These are phyloP conservation scores for Cladophialophora yegresii DNA, from an alignment of 2,329 filamentous ascomycete species.

Conservation along the genomic window DNA sequence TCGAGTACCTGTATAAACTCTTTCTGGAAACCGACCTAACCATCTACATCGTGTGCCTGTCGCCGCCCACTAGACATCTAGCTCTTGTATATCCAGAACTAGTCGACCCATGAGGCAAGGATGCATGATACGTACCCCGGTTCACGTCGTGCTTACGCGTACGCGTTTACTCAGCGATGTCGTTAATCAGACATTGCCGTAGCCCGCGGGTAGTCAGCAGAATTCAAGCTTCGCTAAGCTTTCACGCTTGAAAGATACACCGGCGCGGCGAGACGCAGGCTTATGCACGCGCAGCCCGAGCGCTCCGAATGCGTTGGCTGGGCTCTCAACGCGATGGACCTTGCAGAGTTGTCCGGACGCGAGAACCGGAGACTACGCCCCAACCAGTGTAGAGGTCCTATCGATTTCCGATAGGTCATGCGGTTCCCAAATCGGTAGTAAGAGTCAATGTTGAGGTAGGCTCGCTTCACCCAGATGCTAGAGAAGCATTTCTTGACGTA, in stretches of 20 bases:
- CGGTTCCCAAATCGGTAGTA: background rate
- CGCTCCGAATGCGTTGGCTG: background rate
- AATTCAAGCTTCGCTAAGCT: constrained; percentile 13
- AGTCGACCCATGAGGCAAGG: background rate
- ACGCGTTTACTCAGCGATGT: background rate
- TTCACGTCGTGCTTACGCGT: background rate
- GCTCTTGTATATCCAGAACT: background rate
- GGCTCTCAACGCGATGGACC: background rate
- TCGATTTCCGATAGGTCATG: background rate
- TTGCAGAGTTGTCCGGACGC: background rate
- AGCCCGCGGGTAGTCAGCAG: constrained; percentile 9
- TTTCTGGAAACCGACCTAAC: background rate
- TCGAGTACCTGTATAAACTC: background rate
- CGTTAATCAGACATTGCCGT: background rate
- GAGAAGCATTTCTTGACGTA: background rate
- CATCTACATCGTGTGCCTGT: background rate
- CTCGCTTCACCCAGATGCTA: background rate
- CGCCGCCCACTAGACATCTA: background rate
- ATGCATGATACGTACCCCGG: background rate
- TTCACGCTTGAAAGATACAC: constrained; percentile 11
- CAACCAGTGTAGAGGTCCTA: background rate
- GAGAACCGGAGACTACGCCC: background rate
- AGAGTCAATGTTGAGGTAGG: background rate
- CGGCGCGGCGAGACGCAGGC: background rate
- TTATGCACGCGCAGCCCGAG: background rate